Evolutionary conservation across 371 early-diverging fungal genomes (phyloP), one percentile per base, ranked within the genome.

Genomic region (Capillidium heterosporum): DNA sequence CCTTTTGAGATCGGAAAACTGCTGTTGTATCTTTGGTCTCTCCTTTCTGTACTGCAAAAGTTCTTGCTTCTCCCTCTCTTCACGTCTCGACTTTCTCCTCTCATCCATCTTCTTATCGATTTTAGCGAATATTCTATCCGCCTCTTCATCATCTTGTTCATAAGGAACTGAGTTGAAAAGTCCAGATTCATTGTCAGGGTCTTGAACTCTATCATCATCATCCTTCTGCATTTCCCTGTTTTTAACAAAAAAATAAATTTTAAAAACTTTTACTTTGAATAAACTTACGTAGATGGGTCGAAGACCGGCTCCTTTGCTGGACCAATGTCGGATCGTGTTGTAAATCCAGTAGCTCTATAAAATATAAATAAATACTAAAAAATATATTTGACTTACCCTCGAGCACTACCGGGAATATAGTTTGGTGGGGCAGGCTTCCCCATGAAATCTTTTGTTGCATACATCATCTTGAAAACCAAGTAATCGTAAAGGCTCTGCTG

Each of bases 301-400:
- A n/a, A n/a, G 3, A 39, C 51, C 1, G 72, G 75, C 60, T 91
- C 96, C 65, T 93, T 79, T 2, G 94, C 96, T 29, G 95, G 93
- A 58, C 95, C 97, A 59, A 96, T 90, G 73, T 95, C 95, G 2
- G 95, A 90, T 28, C 94, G 84, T n/a, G 95, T 96, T 2, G 95
- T 95, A 64, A 96, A 96, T 4, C 95, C 95, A 7, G 90, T 87
- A 0, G 97, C 95, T 60, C 87, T 74, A 65, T 39, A 41, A 35
- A 31, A 23, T 5, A 35, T 13, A 24, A 19, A 31, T 10, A 31
- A 54, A 53, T 43, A 26, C 56, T 13, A 23, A 29, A 46, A 24
- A 32, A 43, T 39, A 59, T 21, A 15, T n/a, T 7, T 29, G 11
- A 48, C 52, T 24, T 66, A 74, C 75, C 87, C 97, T 69, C 97